These are phyloP conservation scores for Lodderomyces margitis DNA, from an alignment of 1,139 yeast species.

Conservation along the genomic window DNA sequence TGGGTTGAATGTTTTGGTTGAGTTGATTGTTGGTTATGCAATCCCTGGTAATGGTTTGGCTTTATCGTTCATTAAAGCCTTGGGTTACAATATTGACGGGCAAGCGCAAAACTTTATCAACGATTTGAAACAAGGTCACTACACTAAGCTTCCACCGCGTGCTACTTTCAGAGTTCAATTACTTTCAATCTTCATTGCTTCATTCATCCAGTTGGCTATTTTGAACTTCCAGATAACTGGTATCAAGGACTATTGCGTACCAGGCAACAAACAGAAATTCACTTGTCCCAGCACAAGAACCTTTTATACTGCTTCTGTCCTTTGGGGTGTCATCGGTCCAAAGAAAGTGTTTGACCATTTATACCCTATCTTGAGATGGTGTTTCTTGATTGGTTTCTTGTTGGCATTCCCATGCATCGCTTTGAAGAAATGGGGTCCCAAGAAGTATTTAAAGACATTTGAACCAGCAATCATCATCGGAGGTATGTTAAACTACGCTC, in stretches of 20 bases:
- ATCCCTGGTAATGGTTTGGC: conserved; percentile 63
- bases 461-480: conserved; percentile 45
- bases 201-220: conserved; percentile 52
- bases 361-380: conserved; percentile 48
- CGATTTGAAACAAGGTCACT: conserved; percentile 60
- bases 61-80: conserved; percentile 54
- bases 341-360: conserved; percentile 48
- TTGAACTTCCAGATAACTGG: conserved; percentile 49
- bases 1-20: conserved; percentile 58
- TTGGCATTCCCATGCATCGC: conserved; percentile 42
- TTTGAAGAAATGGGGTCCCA: conserved; percentile 37
- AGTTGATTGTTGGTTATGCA: conserved; percentile 60
- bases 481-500: conserved; percentile 43
- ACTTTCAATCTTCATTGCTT: conserved; percentile 39
- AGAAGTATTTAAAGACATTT: conserved; percentile 26
- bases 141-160: conserved; percentile 61
- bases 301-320: conserved; percentile 53
- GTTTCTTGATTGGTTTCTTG: conserved; percentile 55
- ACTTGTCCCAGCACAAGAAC: conserved; percentile 50
- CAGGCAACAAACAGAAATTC: conserved; percentile 41
- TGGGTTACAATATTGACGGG: conserved; percentile 56
- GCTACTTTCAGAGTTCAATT: conserved; percentile 62
- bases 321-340: conserved; percentile 74
- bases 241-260: conserved; percentile 43
- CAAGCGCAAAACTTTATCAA: conserved; percentile 56